These are phyloP conservation scores for Tephrocybe sp. DNA, from an alignment of 768 basidiomycete species.

Conservation along the genomic window DNA sequence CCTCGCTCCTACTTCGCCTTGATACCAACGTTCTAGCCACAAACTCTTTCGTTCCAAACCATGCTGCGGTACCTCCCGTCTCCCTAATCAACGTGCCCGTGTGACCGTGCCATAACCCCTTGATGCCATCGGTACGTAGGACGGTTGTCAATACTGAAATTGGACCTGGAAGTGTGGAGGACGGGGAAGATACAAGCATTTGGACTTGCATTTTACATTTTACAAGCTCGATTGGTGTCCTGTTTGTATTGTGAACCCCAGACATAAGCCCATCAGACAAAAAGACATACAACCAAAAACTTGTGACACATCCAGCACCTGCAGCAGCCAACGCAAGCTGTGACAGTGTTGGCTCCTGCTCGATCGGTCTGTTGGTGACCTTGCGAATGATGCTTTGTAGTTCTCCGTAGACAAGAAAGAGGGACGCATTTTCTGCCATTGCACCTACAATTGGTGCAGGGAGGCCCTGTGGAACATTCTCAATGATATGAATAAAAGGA, in stretches of 20 bases:
- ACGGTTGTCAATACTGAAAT: slow-evolving; percentile 62
- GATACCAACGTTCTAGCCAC: slow-evolving; percentile 59
- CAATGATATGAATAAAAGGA: slow-evolving; percentile 3
- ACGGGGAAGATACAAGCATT: slow-evolving; percentile 48
- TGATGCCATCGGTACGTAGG: slow-evolving; percentile 64
- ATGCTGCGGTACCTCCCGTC: slow-evolving; percentile 85
- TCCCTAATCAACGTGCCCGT: slow-evolving; percentile 92
- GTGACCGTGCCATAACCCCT: slow-evolving; percentile 96
- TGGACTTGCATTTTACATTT: slow-evolving; percentile 99
- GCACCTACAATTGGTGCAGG: slow-evolving; percentile 90
- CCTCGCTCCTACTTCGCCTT: slow-evolving; percentile 33
- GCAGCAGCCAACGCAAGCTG: slow-evolving; percentile 81
- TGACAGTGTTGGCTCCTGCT: slow-evolving; percentile 38
- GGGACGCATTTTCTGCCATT: slow-evolving; percentile 85
- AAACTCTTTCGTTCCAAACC: slow-evolving; percentile 89
- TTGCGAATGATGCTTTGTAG: slow-evolving; percentile 59
- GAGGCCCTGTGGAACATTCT: slow-evolving; percentile 59
- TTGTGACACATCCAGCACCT: slow-evolving; percentile 83
- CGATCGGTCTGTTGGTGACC: slow-evolving; percentile 35
- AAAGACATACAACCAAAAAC: slow-evolving; percentile 75
- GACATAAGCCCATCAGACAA: background rate
- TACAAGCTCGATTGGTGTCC: slow-evolving; percentile 91
- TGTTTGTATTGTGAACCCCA: too few relatives aligned
- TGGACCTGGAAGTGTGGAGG: slow-evolving; percentile 65
- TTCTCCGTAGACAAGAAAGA: slow-evolving; percentile 86